phyloP scores from a whole-genome alignment of 2,329 filamentous ascomycete genomes.

The Diaporthe citrichinensis region DNA sequence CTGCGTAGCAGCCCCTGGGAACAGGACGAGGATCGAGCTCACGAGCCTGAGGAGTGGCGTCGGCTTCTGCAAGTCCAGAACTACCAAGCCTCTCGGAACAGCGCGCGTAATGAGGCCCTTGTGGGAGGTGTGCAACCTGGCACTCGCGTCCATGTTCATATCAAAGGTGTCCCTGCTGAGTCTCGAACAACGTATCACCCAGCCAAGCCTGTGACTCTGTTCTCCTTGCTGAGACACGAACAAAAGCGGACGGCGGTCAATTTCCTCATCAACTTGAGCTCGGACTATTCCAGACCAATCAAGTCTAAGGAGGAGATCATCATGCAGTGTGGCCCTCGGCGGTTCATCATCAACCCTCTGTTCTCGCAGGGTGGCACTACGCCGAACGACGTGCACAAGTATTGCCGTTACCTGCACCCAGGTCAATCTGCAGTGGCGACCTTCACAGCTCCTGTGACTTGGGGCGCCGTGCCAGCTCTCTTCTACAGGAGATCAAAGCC shows the following conservation, averaged over 20 bases:
- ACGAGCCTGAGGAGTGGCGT: slow-evolving; percentile 92
- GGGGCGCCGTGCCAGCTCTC: slow-evolving; percentile 91
- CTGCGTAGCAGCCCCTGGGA: slow-evolving; percentile 91
- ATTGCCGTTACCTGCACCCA: slow-evolving; percentile 90
- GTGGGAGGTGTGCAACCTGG: slow-evolving; percentile 90
- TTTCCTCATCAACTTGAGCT: slow-evolving; percentile 88
- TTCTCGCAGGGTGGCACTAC: slow-evolving; percentile 93
- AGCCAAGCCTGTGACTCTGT: slow-evolving; percentile 77
- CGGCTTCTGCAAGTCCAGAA: slow-evolving; percentile 89
- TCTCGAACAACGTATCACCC: slow-evolving; percentile 64
- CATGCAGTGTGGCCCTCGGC: slow-evolving; percentile 89
- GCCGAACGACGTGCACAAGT: slow-evolving; percentile 98
- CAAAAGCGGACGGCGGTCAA: slow-evolving; percentile 94
- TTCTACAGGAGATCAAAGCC: slow-evolving; percentile 80
- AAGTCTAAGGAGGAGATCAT: slow-evolving; percentile 95
- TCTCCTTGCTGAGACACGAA: slow-evolving; percentile 92
- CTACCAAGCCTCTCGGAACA: slow-evolving; percentile 86
- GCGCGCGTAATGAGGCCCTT: slow-evolving; percentile 83
- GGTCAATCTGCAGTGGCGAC: slow-evolving; percentile 90
- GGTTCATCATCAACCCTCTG: slow-evolving; percentile 89
- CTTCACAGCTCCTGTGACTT: slow-evolving; percentile 91
- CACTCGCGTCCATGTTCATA: slow-evolving; percentile 84
- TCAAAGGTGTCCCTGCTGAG: slow-evolving; percentile 66
- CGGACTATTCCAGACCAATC: slow-evolving; percentile 81
- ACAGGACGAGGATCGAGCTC: slow-evolving; percentile 85